phyloP scores from a whole-genome alignment of 202 grass and related monocot genomes.

The Schoenoplectus triqueter region DNA sequence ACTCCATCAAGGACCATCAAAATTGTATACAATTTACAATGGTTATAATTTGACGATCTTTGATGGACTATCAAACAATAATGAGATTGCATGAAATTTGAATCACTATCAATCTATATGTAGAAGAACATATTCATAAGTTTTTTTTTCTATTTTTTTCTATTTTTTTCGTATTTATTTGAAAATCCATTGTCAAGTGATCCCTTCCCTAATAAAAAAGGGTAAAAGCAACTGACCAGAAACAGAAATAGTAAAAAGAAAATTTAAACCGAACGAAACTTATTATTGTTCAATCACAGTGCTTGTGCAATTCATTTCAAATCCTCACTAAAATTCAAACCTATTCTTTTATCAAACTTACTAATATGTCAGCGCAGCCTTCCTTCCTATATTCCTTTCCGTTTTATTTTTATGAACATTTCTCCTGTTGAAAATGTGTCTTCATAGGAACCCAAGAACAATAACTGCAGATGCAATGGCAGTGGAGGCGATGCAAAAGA shows the following conservation, averaged over 20 bases:
- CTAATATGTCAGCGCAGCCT: not conserved
- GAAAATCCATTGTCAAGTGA: too few species aligned
- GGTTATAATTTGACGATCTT: too few species aligned
- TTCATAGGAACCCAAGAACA: constrained; percentile 48
- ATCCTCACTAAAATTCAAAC: not conserved
- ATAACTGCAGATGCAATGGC: constrained; percentile 49
- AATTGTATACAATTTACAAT: too few species aligned
- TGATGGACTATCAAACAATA: too few species aligned
- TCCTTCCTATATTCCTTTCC: not conserved
- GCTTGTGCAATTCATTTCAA: not conserved
- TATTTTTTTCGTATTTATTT: too few species aligned
- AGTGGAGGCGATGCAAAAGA: constrained; percentile 50
- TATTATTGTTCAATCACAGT: not conserved
- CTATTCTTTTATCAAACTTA: not conserved
- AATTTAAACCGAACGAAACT: not conserved
- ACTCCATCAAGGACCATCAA: too few species aligned
- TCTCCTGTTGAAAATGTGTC: not conserved
- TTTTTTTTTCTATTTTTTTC: too few species aligned
- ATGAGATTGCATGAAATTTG: too few species aligned
- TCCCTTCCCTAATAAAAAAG: not conserved
- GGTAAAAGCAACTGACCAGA: not conserved
- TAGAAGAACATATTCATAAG: too few species aligned
- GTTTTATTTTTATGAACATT: not conserved
- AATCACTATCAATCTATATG: too few species aligned
- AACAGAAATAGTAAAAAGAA: not conserved